Evolutionary conservation across 768 basidiomycete species (phyloP).

Genomic region (Candolleomyces eurysporus): DNA sequence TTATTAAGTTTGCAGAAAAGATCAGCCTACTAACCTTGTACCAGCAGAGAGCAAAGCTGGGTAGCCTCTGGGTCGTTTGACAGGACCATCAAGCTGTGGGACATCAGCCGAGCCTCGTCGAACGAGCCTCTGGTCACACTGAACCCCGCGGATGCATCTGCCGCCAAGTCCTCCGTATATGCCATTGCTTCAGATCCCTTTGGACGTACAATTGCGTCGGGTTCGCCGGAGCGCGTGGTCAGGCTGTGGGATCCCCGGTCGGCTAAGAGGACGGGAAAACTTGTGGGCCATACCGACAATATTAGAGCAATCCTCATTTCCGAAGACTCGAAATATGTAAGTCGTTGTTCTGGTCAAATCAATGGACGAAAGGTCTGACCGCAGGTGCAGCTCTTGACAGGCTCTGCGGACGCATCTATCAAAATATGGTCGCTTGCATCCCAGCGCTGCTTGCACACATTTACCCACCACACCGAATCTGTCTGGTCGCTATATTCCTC

Average conservation of each 20-base stretch:
- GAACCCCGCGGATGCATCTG: conserved; percentile 61
- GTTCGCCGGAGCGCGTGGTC: conserved; percentile 88
- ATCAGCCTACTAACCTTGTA: conserved; percentile 16
- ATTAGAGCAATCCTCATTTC: conserved; percentile 87
- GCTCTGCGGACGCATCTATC: conserved; percentile 83
- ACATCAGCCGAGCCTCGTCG: conserved; percentile 51
- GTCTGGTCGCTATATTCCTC: conserved; percentile 92
- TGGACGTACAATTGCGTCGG: conserved; percentile 81
- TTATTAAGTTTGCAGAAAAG: background rate
- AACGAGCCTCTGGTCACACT: conserved; percentile 61
- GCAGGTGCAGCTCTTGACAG: conserved; percentile 64
- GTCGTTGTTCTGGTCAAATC: conserved; percentile 24
- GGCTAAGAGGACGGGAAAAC: conserved; percentile 76
- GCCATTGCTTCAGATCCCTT: conserved; percentile 77
- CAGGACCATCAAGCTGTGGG: conserved; percentile 93
- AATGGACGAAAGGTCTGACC: conserved; percentile 8
- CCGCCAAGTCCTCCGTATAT: conserved; percentile 72
- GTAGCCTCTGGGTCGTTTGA: conserved; percentile 94
- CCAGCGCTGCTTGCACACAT: conserved; percentile 92
- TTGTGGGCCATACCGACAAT: conserved; percentile 97
- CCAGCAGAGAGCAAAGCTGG: conserved; percentile 79
- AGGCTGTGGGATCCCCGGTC: conserved; percentile 92
- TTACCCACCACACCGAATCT: conserved; percentile 90
- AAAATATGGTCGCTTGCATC: conserved; percentile 93
- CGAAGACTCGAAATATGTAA: conserved; percentile 87